phyloP scores from a whole-genome alignment of 31 red algal genomes.

The Porphyra umbilicalis region DNA sequence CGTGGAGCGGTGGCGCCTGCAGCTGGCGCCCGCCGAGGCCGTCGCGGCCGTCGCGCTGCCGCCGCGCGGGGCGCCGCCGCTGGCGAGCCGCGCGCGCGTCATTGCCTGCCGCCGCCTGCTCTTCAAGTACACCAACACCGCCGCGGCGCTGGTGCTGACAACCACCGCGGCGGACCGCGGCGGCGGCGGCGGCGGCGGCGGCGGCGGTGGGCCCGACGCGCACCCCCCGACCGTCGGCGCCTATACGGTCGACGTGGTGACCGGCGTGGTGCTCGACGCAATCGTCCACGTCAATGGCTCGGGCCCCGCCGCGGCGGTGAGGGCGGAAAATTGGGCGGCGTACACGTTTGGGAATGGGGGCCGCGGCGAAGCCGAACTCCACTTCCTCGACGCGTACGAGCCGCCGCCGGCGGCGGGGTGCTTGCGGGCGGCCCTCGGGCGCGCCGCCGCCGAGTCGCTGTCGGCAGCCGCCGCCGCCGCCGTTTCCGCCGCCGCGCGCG shows the following conservation, averaged over 20 bases:
- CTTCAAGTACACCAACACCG: not conserved
- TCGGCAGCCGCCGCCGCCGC: not conserved
- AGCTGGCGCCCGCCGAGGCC: not conserved
- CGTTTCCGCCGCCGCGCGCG: not conserved
- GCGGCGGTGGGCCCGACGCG: not conserved
- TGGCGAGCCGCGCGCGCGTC: not conserved
- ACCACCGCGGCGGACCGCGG: not conserved
- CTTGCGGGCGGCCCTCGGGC: not conserved
- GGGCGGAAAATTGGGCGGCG: constrained; percentile 54
- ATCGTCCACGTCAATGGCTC: not conserved
- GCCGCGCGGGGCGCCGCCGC: not conserved
- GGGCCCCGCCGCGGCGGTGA: not conserved
- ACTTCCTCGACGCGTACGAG: constrained; percentile 68
- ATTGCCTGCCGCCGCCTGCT: not conserved
- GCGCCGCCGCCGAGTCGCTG: not conserved
- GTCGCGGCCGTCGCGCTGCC: not conserved
- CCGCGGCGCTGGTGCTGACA: not conserved
- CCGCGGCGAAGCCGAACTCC: constrained; percentile 31
- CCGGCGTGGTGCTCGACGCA: not conserved
- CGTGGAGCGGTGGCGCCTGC: not conserved
- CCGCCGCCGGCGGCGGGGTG: not conserved
- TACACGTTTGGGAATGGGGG: constrained; percentile 52
- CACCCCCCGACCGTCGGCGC: not conserved
- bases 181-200: not conserved
- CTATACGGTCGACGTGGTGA: not conserved